Base-by-base conservation (phyloP, 352 stramenopile genomes). In the Phytopythium vexans region DNA sequence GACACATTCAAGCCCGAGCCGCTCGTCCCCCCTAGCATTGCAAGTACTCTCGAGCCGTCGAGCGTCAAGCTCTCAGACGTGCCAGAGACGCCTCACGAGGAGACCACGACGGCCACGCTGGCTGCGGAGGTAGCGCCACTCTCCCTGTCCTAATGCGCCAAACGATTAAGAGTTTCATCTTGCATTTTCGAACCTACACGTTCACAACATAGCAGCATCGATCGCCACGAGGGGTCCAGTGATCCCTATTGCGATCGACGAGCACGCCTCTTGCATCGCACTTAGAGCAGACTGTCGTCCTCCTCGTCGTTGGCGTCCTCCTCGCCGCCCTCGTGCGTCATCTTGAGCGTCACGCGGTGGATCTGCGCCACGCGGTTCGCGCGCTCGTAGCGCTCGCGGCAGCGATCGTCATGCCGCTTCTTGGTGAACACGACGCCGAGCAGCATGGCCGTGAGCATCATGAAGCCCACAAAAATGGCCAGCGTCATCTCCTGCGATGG, bases 331-430 rank as follows among this genome's bases (percentile, higher is more conserved):
- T 82, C 67, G 31, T 85, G 74, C 42, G 67, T 74, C 81, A 92
- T 89, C 39, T 71, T 70, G 59, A 88, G 78, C 33, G 81, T 89
- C 12, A 92, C 78, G 55, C 81, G 81, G 39, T 64, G 78, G 50
- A 92, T 83, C 64, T 92, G 81, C 40, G 81, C 78, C 3, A 77
- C 78, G 7, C 68, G 68, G 37, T 69, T 88, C 2, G 81, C 81
- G 8, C 80, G 83, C 4, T 74, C 62, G 49, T 89, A 73, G 15
- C 70, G 72, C 21, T 77, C 66, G 9, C 71, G 60, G 61, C 72
- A 74, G 37, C 64, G 66, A 45, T 77, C 58, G 21, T 89, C 78
- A 40, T 89, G 80, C n/a, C 66, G 65, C 44, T 77, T 82, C 62
- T 85, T 86, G 51, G 74, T 70, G 47, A 74, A 60, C n/a, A 70